Conservation (phyloP, 257 asterid genomes). For the Coffea eugenioides region DNA sequence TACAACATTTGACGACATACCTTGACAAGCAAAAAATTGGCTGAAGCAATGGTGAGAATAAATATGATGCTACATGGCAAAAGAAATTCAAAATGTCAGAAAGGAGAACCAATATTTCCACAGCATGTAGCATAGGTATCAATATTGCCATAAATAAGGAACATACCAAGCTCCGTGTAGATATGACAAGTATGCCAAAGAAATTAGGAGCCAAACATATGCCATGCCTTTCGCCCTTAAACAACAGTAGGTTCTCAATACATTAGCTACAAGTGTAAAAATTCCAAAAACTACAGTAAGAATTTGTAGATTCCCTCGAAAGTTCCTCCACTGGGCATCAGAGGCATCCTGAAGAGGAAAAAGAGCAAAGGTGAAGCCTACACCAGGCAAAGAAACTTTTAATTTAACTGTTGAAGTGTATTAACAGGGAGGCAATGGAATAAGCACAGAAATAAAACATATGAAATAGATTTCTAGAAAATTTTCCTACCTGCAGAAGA, state of each 20-base stretch:
- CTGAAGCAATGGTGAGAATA: constrained; percentile 64
- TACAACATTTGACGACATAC: constrained; percentile 41
- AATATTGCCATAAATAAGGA: constrained; percentile 3
- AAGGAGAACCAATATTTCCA: constrained; percentile 19
- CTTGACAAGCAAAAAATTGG: constrained; percentile 84
- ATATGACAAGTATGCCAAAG: constrained; percentile 61
- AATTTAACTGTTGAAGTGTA: background rate
- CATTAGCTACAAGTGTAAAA: constrained; percentile 63
- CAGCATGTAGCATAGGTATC: constrained; percentile 16
- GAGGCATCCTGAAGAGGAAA: constrained; percentile 63
- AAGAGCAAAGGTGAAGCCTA: constrained; percentile 9
- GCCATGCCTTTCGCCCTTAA: constrained; percentile 89
- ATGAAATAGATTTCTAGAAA: background rate
- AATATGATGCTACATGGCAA: constrained; percentile 62
- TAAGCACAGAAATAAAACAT: background rate
- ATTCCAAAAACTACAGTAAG: constrained; percentile 65
- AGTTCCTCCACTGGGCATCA: constrained; percentile 95
- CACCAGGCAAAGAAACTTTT: constrained; percentile 2
- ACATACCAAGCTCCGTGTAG: constrained; percentile 91
- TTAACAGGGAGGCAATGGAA: background rate
- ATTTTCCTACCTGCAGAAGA: background rate
- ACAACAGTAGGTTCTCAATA: constrained; percentile 41
- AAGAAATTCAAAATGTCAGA: constrained; percentile 12
- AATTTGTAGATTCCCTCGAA: constrained; percentile 75
- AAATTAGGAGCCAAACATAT: constrained; percentile 62